phyloP scores from a whole-genome alignment of 257 asterid species.

The Leptodermis oblonga region DNA sequence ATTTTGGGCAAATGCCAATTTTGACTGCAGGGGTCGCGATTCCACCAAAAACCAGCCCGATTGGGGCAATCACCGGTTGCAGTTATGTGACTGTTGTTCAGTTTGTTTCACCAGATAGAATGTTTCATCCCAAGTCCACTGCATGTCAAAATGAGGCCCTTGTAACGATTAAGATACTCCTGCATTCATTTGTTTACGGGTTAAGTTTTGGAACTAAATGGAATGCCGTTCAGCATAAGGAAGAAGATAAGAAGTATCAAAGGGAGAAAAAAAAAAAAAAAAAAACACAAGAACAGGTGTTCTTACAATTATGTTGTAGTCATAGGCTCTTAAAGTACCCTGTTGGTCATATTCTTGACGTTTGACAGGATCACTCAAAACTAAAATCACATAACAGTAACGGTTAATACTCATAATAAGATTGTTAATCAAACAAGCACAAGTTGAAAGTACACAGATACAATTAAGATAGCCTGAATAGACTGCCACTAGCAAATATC shows the following conservation, averaged over 20 bases:
- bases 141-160: constrained; percentile 89
- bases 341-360: constrained; percentile 82
- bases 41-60: constrained; percentile 25
- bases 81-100: constrained; percentile 2
- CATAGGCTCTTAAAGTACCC: constrained; percentile 59
- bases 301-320: constrained; percentile 60
- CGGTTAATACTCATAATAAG: neutral
- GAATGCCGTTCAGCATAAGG: neutral
- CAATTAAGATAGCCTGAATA: neutral
- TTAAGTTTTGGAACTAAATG: neutral
- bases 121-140: constrained; percentile 92
- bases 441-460: neutral
- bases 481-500: neutral
- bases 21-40: constrained; percentile 24
- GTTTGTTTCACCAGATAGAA: constrained; percentile 56
- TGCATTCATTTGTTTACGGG: constrained; percentile 25
- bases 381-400: constrained; percentile 39
- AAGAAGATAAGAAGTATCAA: neutral
- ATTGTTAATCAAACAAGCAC: neutral
- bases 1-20: constrained; percentile 18
- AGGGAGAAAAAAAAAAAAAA: neutral
- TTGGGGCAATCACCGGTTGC: constrained; percentile 16
- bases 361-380: constrained; percentile 78
- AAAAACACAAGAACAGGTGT: neutral
- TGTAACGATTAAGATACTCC: constrained; percentile 90